phyloP scores from a whole-genome alignment of 2,329 filamentous ascomycete species.

The Ceratocystis ficicola region DNA sequence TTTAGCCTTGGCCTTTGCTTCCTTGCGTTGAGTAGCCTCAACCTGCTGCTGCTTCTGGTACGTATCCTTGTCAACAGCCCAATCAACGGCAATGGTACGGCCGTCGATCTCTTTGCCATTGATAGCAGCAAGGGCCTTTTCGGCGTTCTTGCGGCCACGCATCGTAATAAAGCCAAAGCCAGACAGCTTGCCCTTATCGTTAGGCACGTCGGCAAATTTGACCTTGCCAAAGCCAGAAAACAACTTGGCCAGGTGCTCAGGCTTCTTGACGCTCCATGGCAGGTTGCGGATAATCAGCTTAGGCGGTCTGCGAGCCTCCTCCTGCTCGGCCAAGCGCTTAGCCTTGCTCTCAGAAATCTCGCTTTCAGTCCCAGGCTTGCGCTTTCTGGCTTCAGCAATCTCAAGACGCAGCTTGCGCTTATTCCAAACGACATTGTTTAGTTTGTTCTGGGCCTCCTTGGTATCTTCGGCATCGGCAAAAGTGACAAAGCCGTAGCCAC shows the following conservation, averaged over 20 bases:
- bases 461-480: conserved; percentile 92
- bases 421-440: conserved; percentile 65
- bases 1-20: conserved; percentile 30
- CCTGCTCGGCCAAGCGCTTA: conserved; percentile 44
- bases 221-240: conserved; percentile 88
- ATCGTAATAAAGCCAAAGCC: conserved; percentile 92
- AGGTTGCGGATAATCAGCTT: conserved; percentile 85
- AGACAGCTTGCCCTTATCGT: conserved; percentile 59
- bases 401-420: conserved; percentile 78
- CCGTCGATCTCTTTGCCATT: conserved; percentile 89
- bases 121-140: conserved; percentile 69
- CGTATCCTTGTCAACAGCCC: conserved; percentile 82
- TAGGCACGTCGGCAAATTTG: conserved; percentile 74
- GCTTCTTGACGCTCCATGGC: conserved; percentile 86
- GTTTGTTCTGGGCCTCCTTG: conserved; percentile 62
- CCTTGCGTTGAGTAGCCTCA: conserved; percentile 26
- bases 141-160: conserved; percentile 77
- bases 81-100: conserved; percentile 81
- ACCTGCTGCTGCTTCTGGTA: conserved; percentile 56
- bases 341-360: conserved; percentile 36
- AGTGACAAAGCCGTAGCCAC: conserved; percentile 93
- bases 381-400: conserved; percentile 71
- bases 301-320: conserved; percentile 48
- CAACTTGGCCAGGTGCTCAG: conserved; percentile 64
- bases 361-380: conserved; percentile 36